Evolutionary conservation across 2,329 filamentous ascomycete genomes (phyloP).

Genomic region (Penicillium italicum): DNA sequence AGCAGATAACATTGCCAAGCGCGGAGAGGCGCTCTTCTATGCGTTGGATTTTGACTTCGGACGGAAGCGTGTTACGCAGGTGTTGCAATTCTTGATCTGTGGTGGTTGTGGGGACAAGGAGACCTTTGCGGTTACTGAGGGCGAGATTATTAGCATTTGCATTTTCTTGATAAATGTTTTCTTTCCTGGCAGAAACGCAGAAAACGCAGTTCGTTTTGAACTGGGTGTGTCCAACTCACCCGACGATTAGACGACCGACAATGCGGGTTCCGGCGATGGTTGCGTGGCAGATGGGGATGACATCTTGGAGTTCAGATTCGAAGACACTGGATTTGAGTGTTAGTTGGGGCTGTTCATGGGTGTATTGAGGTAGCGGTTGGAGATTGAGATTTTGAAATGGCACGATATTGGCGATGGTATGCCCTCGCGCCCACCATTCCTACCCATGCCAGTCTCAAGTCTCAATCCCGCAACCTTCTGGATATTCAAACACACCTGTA

Average conservation of each 20-base stretch:
- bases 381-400: background rate
- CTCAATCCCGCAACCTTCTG: background rate
- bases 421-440: background rate
- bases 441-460: background rate
- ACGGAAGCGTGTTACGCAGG: conserved; percentile 88
- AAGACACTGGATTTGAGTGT: conserved; percentile 65
- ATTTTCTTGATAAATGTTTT: background rate
- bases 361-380: background rate
- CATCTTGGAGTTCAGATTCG: conserved; percentile 94
- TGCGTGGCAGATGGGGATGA: conserved; percentile 93
- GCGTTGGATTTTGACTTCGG: conserved; percentile 87
- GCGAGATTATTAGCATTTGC: background rate
- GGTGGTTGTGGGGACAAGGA: conserved; percentile 91
- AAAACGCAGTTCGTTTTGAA: background rate
- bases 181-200: background rate
- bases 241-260: conserved; percentile 89
- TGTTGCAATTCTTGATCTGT: conserved; percentile 98
- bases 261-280: conserved; percentile 97
- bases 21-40: conserved; percentile 97
- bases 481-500: conserved; percentile 62
- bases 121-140: conserved; percentile 83
- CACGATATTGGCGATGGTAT: background rate
- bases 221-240: conserved; percentile 48
- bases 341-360: conserved; percentile 1
- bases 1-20: conserved; percentile 93